Evolutionary conservation across 2,329 filamentous ascomycete species (phyloP), one percentile per base, ranked within the genome.

Genomic region (Xylariaceae sp.): DNA sequence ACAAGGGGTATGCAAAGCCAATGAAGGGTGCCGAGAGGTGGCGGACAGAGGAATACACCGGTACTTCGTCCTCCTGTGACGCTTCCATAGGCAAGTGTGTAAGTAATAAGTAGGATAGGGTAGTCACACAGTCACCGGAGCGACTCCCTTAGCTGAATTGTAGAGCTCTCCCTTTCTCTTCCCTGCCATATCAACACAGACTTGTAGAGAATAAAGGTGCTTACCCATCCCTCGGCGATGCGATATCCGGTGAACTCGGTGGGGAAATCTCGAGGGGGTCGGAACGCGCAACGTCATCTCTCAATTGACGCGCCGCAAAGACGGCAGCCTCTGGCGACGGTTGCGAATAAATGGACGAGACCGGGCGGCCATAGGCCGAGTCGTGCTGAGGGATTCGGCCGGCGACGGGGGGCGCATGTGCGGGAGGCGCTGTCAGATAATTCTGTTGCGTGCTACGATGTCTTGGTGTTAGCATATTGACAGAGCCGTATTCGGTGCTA

Each of bases 261-360:
- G 81, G 81, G 9, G 81, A 84, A 57, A 84, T 74, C 18, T 75
- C 72, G 65, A 73, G 66, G 48, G 68, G 66, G 42, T 60, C 59
- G 47, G 47, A 43, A 42, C 60, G 54, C 3, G 52, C 51, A 37
- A 63, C 50, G 43, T 61, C 62, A 39, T 58, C 52, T 43, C 67
- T 56, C n/a, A 66, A 44, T 27, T 71, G 66, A 15, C 61, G 63
- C 15, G 66, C 58, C 7, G 69, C 65, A 49, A 73, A 72, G 36
- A 59, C 64, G 11, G 70, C 62, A 9, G 65, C 67, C 23, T 68
- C 65, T 11, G 78, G 77, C 55, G 77, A 82, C 37, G 75, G 78
- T 67, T 82, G 78, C 39, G 84, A 84, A 67, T 88, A 87, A 40
- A 85, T 61, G 13, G 86, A 87, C 26, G 85, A 87, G 6, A 75